Percentiles rank a stretch among this genome's conserved stretches.
These are phyloP conservation scores for Akanthomyces lecanii DNA, from an alignment of 2,329 filamentous ascomycete species.

Conservation along the genomic window DNA sequence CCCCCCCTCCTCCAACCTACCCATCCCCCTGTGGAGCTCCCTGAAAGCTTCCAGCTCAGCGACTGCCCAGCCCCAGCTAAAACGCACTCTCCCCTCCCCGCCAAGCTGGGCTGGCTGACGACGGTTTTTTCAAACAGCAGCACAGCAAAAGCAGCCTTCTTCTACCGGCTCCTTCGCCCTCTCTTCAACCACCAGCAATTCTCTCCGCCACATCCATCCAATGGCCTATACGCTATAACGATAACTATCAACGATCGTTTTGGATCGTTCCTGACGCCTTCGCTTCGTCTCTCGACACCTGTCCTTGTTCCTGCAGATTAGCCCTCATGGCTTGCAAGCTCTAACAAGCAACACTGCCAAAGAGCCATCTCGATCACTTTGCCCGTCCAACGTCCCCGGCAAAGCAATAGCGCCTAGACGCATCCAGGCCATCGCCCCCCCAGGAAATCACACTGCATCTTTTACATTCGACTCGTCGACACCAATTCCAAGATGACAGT, in stretches of 20 bases:
- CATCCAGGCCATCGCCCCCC: background rate
- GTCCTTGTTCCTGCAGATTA: background rate
- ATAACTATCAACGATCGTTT: background rate
- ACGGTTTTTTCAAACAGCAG: background rate
- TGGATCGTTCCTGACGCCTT: background rate
- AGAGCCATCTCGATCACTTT: background rate
- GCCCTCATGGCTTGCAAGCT: conserved; percentile 9
- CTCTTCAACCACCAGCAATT: background rate
- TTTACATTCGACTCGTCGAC: background rate
- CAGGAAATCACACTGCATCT: background rate
- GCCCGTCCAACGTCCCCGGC: background rate
- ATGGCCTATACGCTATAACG: background rate
- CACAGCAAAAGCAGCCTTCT: background rate
- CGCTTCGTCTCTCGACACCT: background rate
- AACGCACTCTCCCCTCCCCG: background rate
- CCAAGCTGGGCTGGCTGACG: background rate
- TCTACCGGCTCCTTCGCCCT: background rate
- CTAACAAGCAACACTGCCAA: background rate
- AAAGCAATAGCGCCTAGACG: background rate
- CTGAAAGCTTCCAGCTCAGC: background rate
- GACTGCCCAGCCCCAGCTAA: background rate
- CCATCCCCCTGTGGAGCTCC: too few species aligned
- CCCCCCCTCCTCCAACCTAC: too few species aligned
- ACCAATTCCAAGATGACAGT: conserved; percentile 34
- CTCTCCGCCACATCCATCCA: background rate